phyloP scores from a whole-genome alignment of 139 green algal species.

The Microglena sp. region DNA sequence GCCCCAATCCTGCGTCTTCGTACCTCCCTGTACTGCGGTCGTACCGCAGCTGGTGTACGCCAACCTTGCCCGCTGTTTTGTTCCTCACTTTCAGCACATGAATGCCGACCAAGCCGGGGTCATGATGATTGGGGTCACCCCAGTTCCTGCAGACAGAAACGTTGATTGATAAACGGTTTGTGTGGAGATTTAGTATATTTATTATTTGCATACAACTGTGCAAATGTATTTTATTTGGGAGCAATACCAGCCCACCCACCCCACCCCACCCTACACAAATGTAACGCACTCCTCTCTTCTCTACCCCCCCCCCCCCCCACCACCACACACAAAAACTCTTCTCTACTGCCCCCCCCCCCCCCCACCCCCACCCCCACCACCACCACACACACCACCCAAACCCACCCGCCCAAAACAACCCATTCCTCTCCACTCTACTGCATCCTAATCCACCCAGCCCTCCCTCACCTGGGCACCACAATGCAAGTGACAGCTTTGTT shows the following conservation, averaged over 20 bases:
- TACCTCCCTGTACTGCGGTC: slow-evolving; percentile 27
- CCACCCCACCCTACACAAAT: no score
- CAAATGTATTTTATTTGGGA: background rate
- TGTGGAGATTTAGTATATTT: background rate
- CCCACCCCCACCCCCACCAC: no score
- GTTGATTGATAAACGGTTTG: background rate
- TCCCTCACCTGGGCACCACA: slow-evolving; percentile 79
- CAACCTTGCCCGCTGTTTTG: slow-evolving; percentile 83
- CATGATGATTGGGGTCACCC: background rate
- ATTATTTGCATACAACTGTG: slow-evolving; percentile 3
- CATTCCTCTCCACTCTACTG: no score
- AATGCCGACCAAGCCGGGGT: background rate
- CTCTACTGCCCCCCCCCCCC: no score
- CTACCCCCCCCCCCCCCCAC: no score
- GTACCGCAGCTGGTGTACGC: slow-evolving; percentile 49
- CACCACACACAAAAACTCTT: no score
- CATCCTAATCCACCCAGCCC: no score
- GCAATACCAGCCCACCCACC: no score
- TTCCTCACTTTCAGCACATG: slow-evolving; percentile 53
- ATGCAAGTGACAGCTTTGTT: slow-evolving; percentile 96
- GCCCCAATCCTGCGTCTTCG: no score
- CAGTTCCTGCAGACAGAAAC: background rate
- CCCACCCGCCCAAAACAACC: no score
- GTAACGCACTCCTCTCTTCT: no score
- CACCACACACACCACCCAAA: no score